phyloP scores from a whole-genome alignment of 352 stramenopile genomes.

The Phytophthora pinifolia region DNA sequence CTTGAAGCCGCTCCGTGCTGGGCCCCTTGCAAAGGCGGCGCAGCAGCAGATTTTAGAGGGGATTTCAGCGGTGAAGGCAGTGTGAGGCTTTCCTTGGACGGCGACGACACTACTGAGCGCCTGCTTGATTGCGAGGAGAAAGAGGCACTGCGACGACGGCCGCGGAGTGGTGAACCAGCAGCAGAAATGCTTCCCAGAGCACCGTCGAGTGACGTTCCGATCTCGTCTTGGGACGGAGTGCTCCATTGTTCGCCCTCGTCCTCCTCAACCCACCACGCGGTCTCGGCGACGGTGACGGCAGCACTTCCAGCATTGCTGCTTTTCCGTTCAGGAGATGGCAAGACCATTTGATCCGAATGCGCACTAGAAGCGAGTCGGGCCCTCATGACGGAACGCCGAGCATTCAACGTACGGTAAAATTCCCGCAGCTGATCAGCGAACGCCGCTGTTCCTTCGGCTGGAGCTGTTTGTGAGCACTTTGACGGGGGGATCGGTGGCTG shows the following conservation, averaged over 20 bases:
- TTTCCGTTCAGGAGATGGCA: slow-evolving; percentile 19
- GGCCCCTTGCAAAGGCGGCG: background rate
- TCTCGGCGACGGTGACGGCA: slow-evolving; percentile 1
- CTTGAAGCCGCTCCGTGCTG: background rate
- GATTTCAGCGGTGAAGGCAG: slow-evolving; percentile 10
- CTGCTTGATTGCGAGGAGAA: slow-evolving; percentile 9
- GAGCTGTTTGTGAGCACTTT: background rate
- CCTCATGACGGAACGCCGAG: slow-evolving; percentile 23
- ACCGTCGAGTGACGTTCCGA: background rate
- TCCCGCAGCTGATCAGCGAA: slow-evolving; percentile 25
- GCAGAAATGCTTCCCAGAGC: background rate
- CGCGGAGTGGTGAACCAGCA: background rate
- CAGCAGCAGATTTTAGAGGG: slow-evolving; percentile 1
- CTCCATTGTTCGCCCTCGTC: background rate
- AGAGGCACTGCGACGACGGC: background rate
- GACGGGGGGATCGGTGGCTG: background rate
- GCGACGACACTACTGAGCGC: slow-evolving; percentile 2
- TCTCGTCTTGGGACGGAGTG: slow-evolving; percentile 1
- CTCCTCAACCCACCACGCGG: slow-evolving; percentile 16
- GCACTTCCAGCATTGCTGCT: background rate
- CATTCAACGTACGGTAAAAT: slow-evolving; percentile 22
- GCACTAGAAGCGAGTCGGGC: slow-evolving; percentile 19
- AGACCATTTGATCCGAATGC: slow-evolving; percentile 19
- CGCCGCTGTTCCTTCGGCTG: background rate
- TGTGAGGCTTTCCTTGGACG: slow-evolving; percentile 15